Evolutionary conservation across 257 asterid genomes (phyloP).

Genomic region (Anisodus acutangulus): DNA sequence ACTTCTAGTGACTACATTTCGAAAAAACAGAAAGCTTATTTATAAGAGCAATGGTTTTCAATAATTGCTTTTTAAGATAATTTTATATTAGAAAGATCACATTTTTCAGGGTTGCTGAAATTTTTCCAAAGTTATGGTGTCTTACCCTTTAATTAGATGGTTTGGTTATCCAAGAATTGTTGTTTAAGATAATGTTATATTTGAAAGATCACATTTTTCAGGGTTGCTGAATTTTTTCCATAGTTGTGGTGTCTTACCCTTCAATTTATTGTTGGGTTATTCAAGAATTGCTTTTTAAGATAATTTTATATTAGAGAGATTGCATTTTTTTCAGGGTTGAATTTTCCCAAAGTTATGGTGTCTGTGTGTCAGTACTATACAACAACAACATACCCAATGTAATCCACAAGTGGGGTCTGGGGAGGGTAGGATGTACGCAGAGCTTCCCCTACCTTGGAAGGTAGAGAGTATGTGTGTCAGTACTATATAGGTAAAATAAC

Average conservation of each 20-base stretch:
- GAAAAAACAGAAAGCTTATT: no score
- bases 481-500: no score
- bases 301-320: neutral
- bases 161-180: neutral
- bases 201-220: neutral
- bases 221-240: neutral
- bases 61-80: neutral
- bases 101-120: neutral
- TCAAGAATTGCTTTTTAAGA: neutral
- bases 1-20: no score
- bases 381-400: no score
- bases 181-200: neutral
- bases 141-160: neutral
- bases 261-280: no score
- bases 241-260: no score
- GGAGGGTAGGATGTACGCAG: no score
- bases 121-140: neutral
- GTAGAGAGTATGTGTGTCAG: no score
- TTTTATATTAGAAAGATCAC: neutral
- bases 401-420: no score
- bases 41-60: neutral
- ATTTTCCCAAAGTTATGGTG: no score
- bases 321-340: neutral
- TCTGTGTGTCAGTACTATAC: no score
- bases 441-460: no score